phyloP scores from a whole-genome alignment of 129 eudicot species.

The Chrysanthemum lavandulifolium region DNA sequence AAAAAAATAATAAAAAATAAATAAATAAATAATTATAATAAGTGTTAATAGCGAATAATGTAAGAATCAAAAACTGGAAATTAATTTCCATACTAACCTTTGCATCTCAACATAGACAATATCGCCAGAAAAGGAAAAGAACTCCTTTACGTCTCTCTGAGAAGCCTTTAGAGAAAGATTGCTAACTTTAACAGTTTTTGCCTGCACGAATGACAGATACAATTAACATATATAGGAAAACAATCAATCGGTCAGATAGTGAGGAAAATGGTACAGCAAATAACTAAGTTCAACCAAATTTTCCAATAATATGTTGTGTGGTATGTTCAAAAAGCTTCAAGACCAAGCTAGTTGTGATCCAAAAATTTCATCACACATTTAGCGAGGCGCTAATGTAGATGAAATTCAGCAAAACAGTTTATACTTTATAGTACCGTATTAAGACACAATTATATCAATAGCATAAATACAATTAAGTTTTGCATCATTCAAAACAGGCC shows the following conservation, averaged over 20 bases:
- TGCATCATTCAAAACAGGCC: neutral
- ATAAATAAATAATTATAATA: neutral
- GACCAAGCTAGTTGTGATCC: neutral
- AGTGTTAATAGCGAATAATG: slow-evolving; percentile 2
- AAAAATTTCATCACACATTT: neutral
- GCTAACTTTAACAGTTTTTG: slow-evolving; percentile 77
- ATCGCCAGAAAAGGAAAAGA: slow-evolving; percentile 92
- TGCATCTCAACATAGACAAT: slow-evolving; percentile 76
- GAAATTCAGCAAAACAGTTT: neutral
- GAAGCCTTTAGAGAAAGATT: slow-evolving; percentile 81
- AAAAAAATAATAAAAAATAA: too few relatives aligned
- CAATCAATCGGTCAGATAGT: neutral
- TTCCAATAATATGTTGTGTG: neutral
- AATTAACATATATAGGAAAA: neutral
- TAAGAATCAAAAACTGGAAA: neutral
- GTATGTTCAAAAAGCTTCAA: slow-evolving; percentile 11
- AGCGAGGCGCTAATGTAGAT: neutral
- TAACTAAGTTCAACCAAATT: neutral
- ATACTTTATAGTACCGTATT: neutral
- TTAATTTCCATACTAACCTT: slow-evolving; percentile 48
- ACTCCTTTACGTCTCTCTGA: slow-evolving; percentile 72
- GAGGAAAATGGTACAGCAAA: too few relatives aligned
- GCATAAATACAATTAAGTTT: neutral
- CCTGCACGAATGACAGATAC: slow-evolving; percentile 37
- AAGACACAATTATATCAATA: neutral